Conservation (phyloP, 164 flowering plant genomes). For the Liquidambar formosana region DNA sequence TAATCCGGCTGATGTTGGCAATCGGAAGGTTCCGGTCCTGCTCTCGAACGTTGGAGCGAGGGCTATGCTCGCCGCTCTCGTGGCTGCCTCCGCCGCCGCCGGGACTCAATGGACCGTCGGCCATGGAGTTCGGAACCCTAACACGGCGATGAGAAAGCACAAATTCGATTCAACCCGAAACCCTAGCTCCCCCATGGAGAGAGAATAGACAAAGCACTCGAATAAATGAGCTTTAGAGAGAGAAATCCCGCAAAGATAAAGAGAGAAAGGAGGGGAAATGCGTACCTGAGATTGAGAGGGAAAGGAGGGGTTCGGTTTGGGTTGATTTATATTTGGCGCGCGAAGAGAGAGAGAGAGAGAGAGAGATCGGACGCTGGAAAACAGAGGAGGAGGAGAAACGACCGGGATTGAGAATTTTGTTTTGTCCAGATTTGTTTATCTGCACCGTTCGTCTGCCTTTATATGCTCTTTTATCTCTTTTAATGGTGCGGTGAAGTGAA, state of each 20-base stretch:
- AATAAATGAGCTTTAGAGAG: no score
- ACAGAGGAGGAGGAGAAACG: constrained; percentile 12
- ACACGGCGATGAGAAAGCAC: background rate
- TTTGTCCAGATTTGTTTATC: no score
- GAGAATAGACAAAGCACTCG: no score
- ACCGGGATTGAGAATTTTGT: no score
- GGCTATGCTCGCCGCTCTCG: constrained; percentile 50
- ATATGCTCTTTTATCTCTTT: no score
- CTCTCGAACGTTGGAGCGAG: constrained; percentile 34
- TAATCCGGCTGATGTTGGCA: constrained; percentile 48
- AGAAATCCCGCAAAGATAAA: no score
- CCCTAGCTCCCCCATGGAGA: no score
- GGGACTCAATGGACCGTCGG: constrained; percentile 38
- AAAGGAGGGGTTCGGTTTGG: no score
- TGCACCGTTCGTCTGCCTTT: no score
- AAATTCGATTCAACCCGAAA: no score
- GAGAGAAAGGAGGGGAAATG: no score
- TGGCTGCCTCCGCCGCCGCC: constrained; percentile 40
- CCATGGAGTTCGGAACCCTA: constrained; percentile 22
- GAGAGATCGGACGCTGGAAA: constrained; percentile 17
- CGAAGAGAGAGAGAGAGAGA: background rate
- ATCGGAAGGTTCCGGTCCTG: constrained; percentile 46
- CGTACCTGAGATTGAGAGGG: constrained; percentile 4
- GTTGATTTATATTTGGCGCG: constrained; percentile 25
- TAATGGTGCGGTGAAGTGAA: no score